Evolutionary conservation across 148 eudicot species (phyloP), one percentile per base, ranked within the genome.

Genomic region (Rhododendron vialii): DNA sequence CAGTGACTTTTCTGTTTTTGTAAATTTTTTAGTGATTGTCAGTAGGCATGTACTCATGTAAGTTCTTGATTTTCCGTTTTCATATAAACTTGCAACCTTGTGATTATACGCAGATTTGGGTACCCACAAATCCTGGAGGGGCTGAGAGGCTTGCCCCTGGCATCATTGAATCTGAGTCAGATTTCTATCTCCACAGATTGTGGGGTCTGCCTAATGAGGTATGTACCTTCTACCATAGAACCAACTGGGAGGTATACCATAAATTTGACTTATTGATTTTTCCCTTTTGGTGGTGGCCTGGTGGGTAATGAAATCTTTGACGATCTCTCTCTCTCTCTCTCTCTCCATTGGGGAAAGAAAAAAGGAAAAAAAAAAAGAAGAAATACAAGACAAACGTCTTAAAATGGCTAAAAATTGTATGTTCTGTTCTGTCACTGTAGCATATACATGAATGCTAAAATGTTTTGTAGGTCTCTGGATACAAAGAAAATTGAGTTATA

Each of bases 191-290:
- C 55, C 89, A 87, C 53, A 82, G 91, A 82, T 84, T 89, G 65
- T 89, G 82, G 77, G 91, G 91, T 26, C 18, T 43, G 2, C 89
- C 91, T 48, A 87, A 83, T 82, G 89, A 89, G 89, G 91, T 89
- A 41, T n/a, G 63, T 74, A n/a, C 17, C 82, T 55, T 73, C 78
- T 38, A 17, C 63, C 48, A 20, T 47, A 55, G 41, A 71, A 61
- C 74, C 35, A 18, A 18, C n/a, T 36, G 47, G 20, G 24, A 78
- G 33, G 5, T 71, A 61, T 63, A 18, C 65, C 65, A 59, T 59
- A 59, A 59, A 22, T 83, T 77, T 63, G 20, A 43, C 30, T 13
- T 18, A 7, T 59, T 24, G 7, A 57, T 61, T 45, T 28, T 75
- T 26, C 69, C 17, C 15, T 11, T 82, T 36, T 57, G 59, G 82